phyloP scores from a whole-genome alignment of 257 asterid species.

The Haberlea rhodopensis region DNA sequence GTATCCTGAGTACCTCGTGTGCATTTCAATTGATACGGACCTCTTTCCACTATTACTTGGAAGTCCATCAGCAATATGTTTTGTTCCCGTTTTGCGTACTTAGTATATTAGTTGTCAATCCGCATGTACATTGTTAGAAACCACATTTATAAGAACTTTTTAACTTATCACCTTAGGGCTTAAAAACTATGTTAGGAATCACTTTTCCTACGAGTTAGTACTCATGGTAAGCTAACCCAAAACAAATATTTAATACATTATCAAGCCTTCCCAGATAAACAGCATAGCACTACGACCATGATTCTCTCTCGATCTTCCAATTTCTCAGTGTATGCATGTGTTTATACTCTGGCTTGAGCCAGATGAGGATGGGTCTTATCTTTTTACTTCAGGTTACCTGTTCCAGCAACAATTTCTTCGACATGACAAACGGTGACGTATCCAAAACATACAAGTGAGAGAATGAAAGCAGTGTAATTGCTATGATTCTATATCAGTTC shows the following conservation, averaged over 20 bases:
- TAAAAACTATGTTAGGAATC: not conserved
- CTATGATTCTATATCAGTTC: not conserved
- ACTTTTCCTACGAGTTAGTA: too few species aligned
- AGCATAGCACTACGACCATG: not conserved
- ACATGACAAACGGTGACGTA: not conserved
- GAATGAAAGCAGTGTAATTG: not conserved
- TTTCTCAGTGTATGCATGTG: not conserved
- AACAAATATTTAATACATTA: too few species aligned
- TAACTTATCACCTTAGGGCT: too few species aligned
- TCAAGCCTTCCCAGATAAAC: not conserved
- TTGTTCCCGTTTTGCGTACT: not conserved
- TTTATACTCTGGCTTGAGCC: not conserved
- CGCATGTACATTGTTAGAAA: not conserved
- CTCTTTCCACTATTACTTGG: not conserved
- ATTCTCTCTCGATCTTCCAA: not conserved
- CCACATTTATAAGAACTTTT: too few species aligned
- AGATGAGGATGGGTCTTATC: not conserved
- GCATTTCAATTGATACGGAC: not conserved
- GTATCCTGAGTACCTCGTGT: not conserved
- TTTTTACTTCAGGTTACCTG: not conserved
- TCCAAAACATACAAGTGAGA: not conserved
- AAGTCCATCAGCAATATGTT: not conserved
- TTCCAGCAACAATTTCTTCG: too few species aligned
- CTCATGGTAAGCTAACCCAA: too few species aligned
- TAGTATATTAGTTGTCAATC: too few species aligned